Evolutionary conservation across 768 basidiomycete species (phyloP), one percentile per base, ranked within the genome.

Genomic region (Calocybe indica): DNA sequence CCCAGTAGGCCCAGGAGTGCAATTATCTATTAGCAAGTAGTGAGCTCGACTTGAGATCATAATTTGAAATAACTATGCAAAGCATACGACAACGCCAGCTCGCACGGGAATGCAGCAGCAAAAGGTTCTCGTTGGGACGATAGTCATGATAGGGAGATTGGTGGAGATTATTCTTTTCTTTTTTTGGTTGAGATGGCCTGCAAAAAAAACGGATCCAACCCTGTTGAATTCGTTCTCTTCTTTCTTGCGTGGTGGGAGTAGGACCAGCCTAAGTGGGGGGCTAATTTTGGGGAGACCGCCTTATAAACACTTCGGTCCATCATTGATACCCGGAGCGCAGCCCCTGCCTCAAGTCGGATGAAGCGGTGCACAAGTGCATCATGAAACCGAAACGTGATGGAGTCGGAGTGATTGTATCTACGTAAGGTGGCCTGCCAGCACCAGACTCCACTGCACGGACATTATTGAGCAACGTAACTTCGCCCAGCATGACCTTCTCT

Each of bases 61-160:
- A 37, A 12, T 32, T 11, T 34, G 13, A 15, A 29, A 40, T 35
- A 28, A 38, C 7, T 9, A 32, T 11, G 37, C 11, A 12, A 14
- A 22, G 63, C 75, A 53, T 48, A 76, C 74, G 40, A 76, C 61
- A 40, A 72, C 73, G 40, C 75, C 76, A 38, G 68, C 69, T 53
- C 76, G 62, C 33, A 73, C 71, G 7, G 76, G 74, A 43, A 76
- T 67, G 59, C 75, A 76, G 64, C 72, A 74, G 55, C 73, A 76
- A 58, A 74, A 76, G 35, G 65, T 75, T 54, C 73, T 71, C 42
- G 68, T 65, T 38, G 50, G 53, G 51, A 72, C 66, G 47, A 62
- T 57, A 13, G 63, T 61, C 66, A 69, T 71, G 40, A 36, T 40
- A n/a, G n/a, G 38, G 11, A 36, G 37, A 49, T 30, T 28, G 42